These are phyloP conservation scores for Xylaria sp. DNA, from an alignment of 2,329 filamentous ascomycete genomes.

Conservation along the genomic window DNA sequence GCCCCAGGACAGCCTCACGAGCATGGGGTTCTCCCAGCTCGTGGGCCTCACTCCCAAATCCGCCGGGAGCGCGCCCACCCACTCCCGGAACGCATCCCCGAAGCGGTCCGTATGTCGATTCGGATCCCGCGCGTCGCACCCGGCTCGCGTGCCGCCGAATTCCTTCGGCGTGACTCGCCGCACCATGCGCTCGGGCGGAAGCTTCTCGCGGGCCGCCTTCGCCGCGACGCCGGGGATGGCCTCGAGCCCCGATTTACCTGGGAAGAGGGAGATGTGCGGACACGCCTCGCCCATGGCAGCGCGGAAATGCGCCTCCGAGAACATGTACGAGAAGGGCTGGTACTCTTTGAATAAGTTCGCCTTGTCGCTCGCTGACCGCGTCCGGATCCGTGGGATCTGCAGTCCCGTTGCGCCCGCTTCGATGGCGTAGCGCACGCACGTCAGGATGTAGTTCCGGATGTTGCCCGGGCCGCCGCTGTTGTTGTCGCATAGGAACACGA, in stretches of 20 bases:
- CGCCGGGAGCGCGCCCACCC: constrained; percentile 40
- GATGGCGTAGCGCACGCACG: constrained; percentile 61
- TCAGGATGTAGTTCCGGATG: constrained; percentile 62
- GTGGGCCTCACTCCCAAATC: constrained; percentile 37
- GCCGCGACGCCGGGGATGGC: constrained; percentile 52
- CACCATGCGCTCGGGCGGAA: constrained; percentile 41
- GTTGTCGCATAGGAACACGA: constrained; percentile 61
- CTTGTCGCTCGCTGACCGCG: constrained; percentile 52
- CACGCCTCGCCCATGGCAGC: constrained; percentile 51
- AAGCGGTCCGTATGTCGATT: constrained; percentile 55
- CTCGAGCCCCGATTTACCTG: constrained; percentile 42
- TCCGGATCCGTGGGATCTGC: constrained; percentile 57
- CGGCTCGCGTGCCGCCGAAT: constrained; percentile 50
- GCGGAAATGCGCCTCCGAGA: constrained; percentile 57
- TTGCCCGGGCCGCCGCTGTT: constrained; percentile 63
- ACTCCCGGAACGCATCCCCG: constrained; percentile 48
- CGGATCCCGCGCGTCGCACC: constrained; percentile 54
- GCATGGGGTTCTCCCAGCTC: constrained; percentile 47
- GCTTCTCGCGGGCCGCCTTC: constrained; percentile 43
- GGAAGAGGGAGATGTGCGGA: constrained; percentile 54
- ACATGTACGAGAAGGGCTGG: constrained; percentile 57
- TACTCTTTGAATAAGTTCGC: constrained; percentile 52
- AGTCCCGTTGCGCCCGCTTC: constrained; percentile 58
- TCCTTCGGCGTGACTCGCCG: constrained; percentile 54
- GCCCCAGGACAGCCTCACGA: constrained; percentile 55